A percentile compares a stretch with the other conserved stretches of the same genome.
Evolutionary conservation across 768 basidiomycete species (phyloP).

Genomic region (Auricularia sp.): DNA sequence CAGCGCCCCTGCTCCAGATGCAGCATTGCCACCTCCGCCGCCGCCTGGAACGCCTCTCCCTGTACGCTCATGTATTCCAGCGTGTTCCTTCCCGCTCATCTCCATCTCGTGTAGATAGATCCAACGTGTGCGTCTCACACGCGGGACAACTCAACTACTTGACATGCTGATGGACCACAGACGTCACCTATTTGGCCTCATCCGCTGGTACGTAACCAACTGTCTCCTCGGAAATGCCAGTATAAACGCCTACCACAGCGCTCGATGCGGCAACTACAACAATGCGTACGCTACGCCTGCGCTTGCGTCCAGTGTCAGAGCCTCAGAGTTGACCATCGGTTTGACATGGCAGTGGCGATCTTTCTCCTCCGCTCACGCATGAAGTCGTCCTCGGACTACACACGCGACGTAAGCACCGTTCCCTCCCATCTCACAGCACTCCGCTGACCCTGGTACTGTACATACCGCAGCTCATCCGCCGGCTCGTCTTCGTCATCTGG

Average conservation of each 20-base stretch:
- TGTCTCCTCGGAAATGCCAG: neutral
- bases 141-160: neutral
- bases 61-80: neutral
- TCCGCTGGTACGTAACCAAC: neutral
- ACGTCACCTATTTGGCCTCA: neutral
- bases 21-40: neutral
- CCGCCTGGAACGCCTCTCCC: neutral
- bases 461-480: neutral
- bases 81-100: neutral
- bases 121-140: neutral
- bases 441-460: neutral
- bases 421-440: neutral
- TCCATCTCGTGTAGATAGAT: neutral
- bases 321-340: neutral
- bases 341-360: neutral
- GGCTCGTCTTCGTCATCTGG: neutral
- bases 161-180: neutral
- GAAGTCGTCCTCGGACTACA: neutral
- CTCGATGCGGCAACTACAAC: neutral
- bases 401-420: neutral
- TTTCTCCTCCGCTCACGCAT: neutral
- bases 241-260: neutral
- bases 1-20: neutral
- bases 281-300: neutral
- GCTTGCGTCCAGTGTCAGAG: neutral